Percentiles rank a stretch among this genome's conserved stretches.
These are phyloP conservation scores for Ramularia endophylla DNA, from an alignment of 2,329 filamentous ascomycete species.

Conservation along the genomic window DNA sequence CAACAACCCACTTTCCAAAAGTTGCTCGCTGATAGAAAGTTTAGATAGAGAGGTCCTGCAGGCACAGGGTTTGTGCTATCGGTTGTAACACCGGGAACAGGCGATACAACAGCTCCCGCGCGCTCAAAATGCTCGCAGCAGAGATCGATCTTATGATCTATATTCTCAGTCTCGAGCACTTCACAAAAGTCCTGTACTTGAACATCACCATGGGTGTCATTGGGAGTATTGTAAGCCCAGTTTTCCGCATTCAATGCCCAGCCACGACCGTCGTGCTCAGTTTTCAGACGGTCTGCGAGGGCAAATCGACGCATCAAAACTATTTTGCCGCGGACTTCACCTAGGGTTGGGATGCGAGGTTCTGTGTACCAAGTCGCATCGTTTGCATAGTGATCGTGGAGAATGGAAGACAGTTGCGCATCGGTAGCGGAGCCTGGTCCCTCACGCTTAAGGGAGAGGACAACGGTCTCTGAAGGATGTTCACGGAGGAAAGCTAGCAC, in stretches of 20 bases:
- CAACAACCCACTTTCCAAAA: slow-evolving; percentile 91
- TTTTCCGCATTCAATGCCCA: slow-evolving; percentile 54
- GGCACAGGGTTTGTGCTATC: slow-evolving; percentile 37
- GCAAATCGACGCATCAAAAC: slow-evolving; percentile 77
- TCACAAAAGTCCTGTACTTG: slow-evolving; percentile 95
- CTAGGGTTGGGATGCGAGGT: slow-evolving; percentile 69
- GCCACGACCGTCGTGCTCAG: slow-evolving; percentile 47
- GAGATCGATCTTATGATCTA: slow-evolving; percentile 72
- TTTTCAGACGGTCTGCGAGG: slow-evolving; percentile 48
- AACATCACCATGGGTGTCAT: slow-evolving; percentile 67
- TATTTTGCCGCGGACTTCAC: slow-evolving; percentile 73
- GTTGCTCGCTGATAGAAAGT: slow-evolving; percentile 86
- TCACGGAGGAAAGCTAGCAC: slow-evolving; percentile 63
- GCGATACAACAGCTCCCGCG: slow-evolving; percentile 40
- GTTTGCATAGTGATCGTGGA: slow-evolving; percentile 65
- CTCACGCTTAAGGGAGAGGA: slow-evolving; percentile 87
- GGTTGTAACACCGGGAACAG: slow-evolving; percentile 36
- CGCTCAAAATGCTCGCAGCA: slow-evolving; percentile 71
- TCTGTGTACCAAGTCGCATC: slow-evolving; percentile 67
- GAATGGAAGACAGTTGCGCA: slow-evolving; percentile 66
- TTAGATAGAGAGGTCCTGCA: slow-evolving; percentile 68
- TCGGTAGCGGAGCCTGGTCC: slow-evolving; percentile 77
- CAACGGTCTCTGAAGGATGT: slow-evolving; percentile 74
- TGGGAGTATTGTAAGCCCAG: slow-evolving; percentile 87
- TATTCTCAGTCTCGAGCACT: slow-evolving; percentile 66